Base-by-base conservation (phyloP, 2,329 filamentous ascomycete species). In the Pseudogymnoascus sp. region DNA sequence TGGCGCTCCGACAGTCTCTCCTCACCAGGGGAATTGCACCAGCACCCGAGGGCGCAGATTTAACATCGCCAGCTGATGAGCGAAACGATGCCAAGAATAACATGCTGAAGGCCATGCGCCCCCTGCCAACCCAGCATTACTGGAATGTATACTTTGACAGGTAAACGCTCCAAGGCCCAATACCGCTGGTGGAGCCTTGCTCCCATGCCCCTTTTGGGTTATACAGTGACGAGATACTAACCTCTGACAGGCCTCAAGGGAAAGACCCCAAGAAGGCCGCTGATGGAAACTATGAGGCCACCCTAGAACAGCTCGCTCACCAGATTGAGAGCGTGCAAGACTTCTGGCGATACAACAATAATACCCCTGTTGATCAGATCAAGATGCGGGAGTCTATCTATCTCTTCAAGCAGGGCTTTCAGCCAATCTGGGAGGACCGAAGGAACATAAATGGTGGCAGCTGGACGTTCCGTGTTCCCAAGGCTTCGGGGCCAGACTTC, bases 401-500 rank as follows among this genome's bases (percentile, higher is more conserved):
- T 72, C 81, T 92, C 66, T 92, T 92, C 79, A 91, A 91, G 74
- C 80, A 84, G 64, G 88, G 88, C 36, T 90, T 90, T 74, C 83
- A 82, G 65, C 89, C 89, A 62, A 78, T 91, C 67, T 92, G 88
- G 88, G 89, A 92, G 76, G 93, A 97, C 72, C 84, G 89, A 40
- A 86, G 94, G 69, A 97, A 97, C 75, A 79, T 88, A 63, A 81
- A 86, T 64, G 93, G 93, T 60, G 93, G 93, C 58, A 88, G 89
- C 72, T 97, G 91, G 91, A 95, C 91, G 21, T 96, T 97, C 75
- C 86, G 92, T 59, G 87, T 97, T 47, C 86, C 87, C 65, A 96
- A 96, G 78, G 81, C 79, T 64, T 81, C 83, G 37, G 84, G 84
- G 5, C 83, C 85, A 2, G 87, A 87, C 68, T 88, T 90, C 71